These are phyloP conservation scores for Uromyces viciae-fabae DNA, from an alignment of 1,284 basidiomycete genomes.

Conservation along the genomic window DNA sequence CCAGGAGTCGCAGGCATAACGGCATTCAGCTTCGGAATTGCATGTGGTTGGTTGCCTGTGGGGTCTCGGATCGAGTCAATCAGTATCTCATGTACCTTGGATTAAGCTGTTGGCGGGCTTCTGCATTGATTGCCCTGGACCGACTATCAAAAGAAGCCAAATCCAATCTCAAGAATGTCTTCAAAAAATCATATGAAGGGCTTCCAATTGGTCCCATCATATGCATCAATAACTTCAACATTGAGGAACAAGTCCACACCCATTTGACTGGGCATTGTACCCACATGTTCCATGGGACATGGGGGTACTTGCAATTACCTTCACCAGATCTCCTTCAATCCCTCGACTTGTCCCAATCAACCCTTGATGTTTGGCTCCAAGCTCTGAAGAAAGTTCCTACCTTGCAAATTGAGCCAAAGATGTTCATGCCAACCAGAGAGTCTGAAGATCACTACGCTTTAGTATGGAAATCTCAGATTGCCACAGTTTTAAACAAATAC, in stretches of 20 bases:
- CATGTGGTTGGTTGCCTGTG: neutral
- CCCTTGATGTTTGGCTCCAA: neutral
- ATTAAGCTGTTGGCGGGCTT: neutral
- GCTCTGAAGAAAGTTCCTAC: neutral
- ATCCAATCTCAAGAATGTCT: no score
- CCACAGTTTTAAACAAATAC: neutral
- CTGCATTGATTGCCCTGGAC: neutral
- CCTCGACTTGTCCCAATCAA: neutral
- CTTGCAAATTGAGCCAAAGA: neutral
- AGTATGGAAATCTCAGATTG: neutral
- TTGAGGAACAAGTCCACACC: neutral
- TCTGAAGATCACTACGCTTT: neutral
- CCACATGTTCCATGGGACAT: neutral
- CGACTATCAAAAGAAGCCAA: neutral
- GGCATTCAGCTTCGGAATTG: neutral
- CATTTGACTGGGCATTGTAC: neutral
- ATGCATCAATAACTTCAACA: neutral
- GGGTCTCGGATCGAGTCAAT: neutral
- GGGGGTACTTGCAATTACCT: neutral
- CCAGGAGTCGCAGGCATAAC: neutral
- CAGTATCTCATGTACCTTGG: neutral
- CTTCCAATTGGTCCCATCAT: neutral
- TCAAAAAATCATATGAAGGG: neutral
- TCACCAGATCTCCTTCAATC: neutral
- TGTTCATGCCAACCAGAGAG: neutral